Evolutionary conservation across 805 yeast species (phyloP).

Genomic region (Soucietia sequanensis): DNA sequence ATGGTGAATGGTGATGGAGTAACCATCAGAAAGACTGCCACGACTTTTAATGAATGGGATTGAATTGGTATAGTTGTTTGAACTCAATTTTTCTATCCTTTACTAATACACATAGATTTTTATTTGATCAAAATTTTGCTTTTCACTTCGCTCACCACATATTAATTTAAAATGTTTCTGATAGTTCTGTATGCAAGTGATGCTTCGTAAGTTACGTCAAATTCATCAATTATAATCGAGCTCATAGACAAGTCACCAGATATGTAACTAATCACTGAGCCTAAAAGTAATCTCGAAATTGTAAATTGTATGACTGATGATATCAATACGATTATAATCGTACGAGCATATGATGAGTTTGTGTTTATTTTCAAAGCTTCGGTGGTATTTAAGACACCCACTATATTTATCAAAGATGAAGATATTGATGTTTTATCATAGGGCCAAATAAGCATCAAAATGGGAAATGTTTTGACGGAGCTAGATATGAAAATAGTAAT

Average conservation of each 20-base stretch:
- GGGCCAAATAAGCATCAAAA: conserved; percentile 94
- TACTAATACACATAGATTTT: too few species aligned
- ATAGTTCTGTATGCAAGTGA: neutral
- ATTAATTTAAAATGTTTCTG: too few species aligned
- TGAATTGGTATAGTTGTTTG: too few species aligned
- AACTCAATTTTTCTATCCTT: too few species aligned
- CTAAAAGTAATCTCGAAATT: conserved; percentile 12
- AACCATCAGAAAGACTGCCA: conserved; percentile 25
- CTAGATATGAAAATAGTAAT: conserved; percentile 74
- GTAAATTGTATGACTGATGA: conserved; percentile 15
- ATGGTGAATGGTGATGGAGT: conserved; percentile 28
- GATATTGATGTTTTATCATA: conserved; percentile 74
- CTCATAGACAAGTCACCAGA: conserved; percentile 9
- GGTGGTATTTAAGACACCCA: conserved; percentile 59
- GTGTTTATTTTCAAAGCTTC: conserved; percentile 49
- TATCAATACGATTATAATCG: conserved; percentile 12
- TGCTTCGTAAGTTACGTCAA: neutral
- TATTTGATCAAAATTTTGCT: too few species aligned
- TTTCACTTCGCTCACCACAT: too few species aligned
- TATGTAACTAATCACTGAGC: conserved; percentile 11
- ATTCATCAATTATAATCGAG: conserved; percentile 11
- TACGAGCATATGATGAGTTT: conserved; percentile 11
- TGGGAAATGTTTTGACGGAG: conserved; percentile 81
- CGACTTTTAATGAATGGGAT: too few species aligned
- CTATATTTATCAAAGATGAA: conserved; percentile 54